Evolutionary conservation across 2,329 filamentous ascomycete species (phyloP).

Genomic region (Tolypocladium album): DNA sequence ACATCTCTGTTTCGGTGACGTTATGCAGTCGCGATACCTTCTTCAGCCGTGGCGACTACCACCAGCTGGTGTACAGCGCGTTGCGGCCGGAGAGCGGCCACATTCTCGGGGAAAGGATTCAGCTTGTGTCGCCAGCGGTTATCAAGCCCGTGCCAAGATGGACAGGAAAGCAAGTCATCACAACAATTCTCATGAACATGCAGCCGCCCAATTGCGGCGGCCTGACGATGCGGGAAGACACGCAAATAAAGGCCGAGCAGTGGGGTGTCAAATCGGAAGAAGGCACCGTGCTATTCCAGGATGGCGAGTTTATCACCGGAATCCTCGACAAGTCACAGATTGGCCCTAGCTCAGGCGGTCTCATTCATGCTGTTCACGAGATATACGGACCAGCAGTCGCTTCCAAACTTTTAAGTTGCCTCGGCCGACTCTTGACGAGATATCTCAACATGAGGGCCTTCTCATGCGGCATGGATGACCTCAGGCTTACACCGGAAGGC

Average conservation of each 20-base stretch:
- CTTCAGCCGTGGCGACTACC: conserved; percentile 79
- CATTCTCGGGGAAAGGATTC: conserved; percentile 70
- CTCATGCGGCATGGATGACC: conserved; percentile 93
- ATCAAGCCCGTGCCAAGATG: conserved; percentile 72
- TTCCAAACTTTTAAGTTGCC: conserved; percentile 76
- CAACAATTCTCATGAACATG: conserved; percentile 87
- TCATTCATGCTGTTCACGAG: conserved; percentile 89
- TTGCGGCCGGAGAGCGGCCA: conserved; percentile 85
- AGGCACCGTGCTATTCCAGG: conserved; percentile 67
- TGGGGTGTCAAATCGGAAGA: conserved; percentile 77
- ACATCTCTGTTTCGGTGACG: conserved; percentile 87
- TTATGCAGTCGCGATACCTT: conserved; percentile 88
- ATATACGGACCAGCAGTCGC: conserved; percentile 81
- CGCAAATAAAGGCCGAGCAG: conserved; percentile 63
- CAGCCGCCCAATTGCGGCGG: conserved; percentile 65
- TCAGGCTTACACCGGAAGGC: conserved; percentile 72
- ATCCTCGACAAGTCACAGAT: conserved; percentile 96
- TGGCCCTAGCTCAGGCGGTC: conserved; percentile 73
- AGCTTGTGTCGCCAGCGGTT: conserved; percentile 70
- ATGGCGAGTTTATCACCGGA: conserved; percentile 79
- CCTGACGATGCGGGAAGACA: conserved; percentile 69
- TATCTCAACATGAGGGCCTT: conserved; percentile 90
- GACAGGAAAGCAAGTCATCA: conserved; percentile 95
- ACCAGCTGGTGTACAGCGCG: conserved; percentile 86
- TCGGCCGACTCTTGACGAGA: conserved; percentile 82